Percentiles rank a stretch among this genome's conserved stretches.
Conservation (phyloP, 345 rosid species). For the Hevea brasiliensis region DNA sequence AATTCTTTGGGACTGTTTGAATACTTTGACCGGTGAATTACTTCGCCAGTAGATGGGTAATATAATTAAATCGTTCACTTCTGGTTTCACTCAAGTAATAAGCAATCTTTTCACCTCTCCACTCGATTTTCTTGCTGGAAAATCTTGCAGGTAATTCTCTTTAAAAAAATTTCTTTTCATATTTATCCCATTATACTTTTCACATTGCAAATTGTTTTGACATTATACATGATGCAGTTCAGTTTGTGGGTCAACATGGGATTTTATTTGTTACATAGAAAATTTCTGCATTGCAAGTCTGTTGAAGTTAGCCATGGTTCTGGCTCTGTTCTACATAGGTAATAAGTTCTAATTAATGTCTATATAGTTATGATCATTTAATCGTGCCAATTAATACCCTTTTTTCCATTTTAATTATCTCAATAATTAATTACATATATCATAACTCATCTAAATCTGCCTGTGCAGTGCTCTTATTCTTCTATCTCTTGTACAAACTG, state of each 20-base stretch:
- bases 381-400: too few species aligned
- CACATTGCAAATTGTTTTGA: neutral
- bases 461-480: too few species aligned
- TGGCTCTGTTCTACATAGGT: slow-evolving; percentile 31
- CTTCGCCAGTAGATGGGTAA: neutral
- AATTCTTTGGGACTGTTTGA: too few species aligned
- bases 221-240: slow-evolving; percentile 25
- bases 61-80: slow-evolving; percentile 1
- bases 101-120: slow-evolving; percentile 49
- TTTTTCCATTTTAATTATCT: too few species aligned
- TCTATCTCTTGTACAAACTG: too few species aligned
- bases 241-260: slow-evolving; percentile 52
- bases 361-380: too few species aligned
- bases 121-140: slow-evolving; percentile 50
- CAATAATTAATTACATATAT: too few species aligned
- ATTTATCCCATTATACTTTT: too few species aligned
- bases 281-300: slow-evolving; percentile 54
- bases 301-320: slow-evolving; percentile 40
- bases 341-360: too few species aligned
- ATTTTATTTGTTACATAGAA: slow-evolving; percentile 51
- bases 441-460: too few species aligned
- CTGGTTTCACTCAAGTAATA: slow-evolving; percentile 32
- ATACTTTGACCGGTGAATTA: neutral
- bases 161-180: neutral
- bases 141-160: slow-evolving; percentile 54